Evolutionary conservation across 1,139 yeast species (phyloP).

Genomic region (Candida sojae): DNA sequence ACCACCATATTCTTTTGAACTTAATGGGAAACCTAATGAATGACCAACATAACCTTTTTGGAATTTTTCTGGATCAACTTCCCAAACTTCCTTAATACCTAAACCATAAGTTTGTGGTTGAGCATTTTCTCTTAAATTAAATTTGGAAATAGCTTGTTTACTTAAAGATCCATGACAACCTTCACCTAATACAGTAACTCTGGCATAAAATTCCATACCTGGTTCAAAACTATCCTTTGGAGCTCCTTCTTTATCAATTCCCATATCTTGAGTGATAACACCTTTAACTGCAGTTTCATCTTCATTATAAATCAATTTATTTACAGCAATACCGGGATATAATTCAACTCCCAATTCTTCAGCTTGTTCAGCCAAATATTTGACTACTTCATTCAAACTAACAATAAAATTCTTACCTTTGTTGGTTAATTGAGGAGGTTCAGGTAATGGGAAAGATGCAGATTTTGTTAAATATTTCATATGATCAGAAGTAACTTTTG

Average conservation of each 20-base stretch:
- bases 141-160: constrained; percentile 72
- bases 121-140: constrained; percentile 60
- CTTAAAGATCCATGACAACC: constrained; percentile 96
- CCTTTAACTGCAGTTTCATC: constrained; percentile 71
- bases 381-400: constrained; percentile 78
- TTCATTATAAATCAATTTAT: constrained; percentile 67
- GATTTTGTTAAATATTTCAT: constrained; percentile 68
- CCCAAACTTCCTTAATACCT: constrained; percentile 97
- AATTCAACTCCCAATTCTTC: constrained; percentile 93
- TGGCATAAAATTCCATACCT: constrained; percentile 95
- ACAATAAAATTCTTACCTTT: constrained; percentile 81
- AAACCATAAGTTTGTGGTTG: constrained; percentile 91
- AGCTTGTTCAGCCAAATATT: constrained; percentile 83
- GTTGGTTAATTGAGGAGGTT: constrained; percentile 89
- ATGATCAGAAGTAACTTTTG: constrained; percentile 67
- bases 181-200: constrained; percentile 86
- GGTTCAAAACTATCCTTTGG: constrained; percentile 85
- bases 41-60: constrained; percentile 83
- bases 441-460: constrained; percentile 71
- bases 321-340: constrained; percentile 89
- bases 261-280: constrained; percentile 92
- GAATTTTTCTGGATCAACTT: constrained; percentile 83
- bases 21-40: constrained; percentile 85
- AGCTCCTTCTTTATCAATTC: constrained; percentile 68
- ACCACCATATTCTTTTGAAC: constrained; percentile 81